Conservation (phyloP, 176 grass and related monocot genomes). For the Phragmites australis region DNA sequence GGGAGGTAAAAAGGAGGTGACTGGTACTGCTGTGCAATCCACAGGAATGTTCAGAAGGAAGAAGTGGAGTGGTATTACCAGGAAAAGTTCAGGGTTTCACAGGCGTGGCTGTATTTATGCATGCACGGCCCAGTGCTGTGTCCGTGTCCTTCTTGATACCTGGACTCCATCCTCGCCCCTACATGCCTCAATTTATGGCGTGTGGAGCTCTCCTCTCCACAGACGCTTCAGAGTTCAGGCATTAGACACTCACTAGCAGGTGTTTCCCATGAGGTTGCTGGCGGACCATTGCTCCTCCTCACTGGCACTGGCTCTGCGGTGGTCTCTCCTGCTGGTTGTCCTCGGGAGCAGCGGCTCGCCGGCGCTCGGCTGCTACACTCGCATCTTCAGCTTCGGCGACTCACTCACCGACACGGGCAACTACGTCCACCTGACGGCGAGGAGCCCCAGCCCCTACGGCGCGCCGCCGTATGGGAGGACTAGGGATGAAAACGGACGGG, state of each 20-base stretch:
- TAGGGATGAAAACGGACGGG: too few relatives aligned
- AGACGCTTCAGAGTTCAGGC: too few relatives aligned
- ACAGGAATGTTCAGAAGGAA: conserved; percentile 6
- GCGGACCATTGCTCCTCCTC: neutral
- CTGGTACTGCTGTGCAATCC: neutral
- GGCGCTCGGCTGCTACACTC: conserved; percentile 54
- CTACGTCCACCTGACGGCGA: conserved; percentile 40
- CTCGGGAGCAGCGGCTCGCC: neutral
- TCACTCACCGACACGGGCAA: conserved; percentile 88
- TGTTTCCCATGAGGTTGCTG: conserved; percentile 10
- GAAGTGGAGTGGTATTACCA: neutral
- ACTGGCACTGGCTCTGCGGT: conserved; percentile 24
- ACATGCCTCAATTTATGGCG: conserved; percentile 29
- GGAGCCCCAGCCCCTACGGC: conserved; percentile 23
- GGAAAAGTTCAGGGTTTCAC: neutral
- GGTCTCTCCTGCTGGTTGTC: conserved; percentile 20
- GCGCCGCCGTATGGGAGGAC: conserved; percentile 67
- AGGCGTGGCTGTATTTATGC: conserved; percentile 22
- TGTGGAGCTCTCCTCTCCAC: conserved; percentile 20
- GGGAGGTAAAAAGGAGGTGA: neutral
- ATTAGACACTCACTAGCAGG: neutral
- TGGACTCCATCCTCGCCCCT: conserved; percentile 10
- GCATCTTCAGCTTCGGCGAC: conserved; percentile 90
- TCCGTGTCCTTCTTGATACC: conserved; percentile 28
- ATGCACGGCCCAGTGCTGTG: neutral